A percentile compares a stretch with the other conserved stretches of the same genome.
Conservation (phyloP, 805 yeast species). For the Saturnispora halmiae region DNA sequence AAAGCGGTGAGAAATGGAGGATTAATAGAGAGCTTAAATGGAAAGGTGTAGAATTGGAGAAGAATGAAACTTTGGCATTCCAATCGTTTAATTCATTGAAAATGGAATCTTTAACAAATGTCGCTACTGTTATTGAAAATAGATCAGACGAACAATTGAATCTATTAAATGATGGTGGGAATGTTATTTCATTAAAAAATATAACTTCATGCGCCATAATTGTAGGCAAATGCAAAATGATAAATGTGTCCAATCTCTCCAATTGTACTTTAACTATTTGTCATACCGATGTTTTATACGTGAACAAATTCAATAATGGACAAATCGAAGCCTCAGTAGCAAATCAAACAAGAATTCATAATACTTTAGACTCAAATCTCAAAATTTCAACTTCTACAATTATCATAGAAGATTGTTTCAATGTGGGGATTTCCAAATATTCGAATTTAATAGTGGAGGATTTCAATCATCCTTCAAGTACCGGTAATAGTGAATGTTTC, state of each 20-base stretch:
- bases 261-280: not conserved
- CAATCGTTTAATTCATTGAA: not conserved
- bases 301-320: not conserved
- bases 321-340: not conserved
- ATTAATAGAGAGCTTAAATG: not conserved
- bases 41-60: conserved; percentile 2
- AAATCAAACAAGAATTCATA: conserved; percentile 24
- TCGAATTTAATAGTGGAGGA: conserved; percentile 21
- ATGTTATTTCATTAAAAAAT: not conserved
- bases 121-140: not conserved
- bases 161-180: not conserved
- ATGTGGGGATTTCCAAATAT: conserved; percentile 11
- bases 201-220: not conserved
- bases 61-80: not conserved
- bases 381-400: conserved; percentile 11
- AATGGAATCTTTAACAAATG: not conserved
- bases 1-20: not conserved
- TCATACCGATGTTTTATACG: not conserved
- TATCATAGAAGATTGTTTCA: conserved; percentile 22
- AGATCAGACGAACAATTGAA: too few species aligned
- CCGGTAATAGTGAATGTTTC: not conserved
- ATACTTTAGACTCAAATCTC: conserved; percentile 9
- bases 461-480: conserved; percentile 19
- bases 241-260: not conserved
- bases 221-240: not conserved